Conservation (phyloP, 441 rosid genomes). For the Erodium texanum region DNA sequence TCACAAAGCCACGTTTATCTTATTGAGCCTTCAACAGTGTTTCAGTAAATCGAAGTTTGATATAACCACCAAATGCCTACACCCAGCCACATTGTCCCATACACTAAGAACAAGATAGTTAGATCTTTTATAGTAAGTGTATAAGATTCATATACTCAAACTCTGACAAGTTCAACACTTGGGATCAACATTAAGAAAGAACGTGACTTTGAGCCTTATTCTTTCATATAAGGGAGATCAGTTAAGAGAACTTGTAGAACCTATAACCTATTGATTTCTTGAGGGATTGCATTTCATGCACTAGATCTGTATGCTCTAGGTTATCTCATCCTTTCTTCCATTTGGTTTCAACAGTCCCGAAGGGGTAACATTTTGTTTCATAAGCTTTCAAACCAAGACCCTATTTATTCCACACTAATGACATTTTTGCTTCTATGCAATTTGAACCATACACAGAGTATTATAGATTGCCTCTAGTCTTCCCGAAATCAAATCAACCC, state of each 20-base stretch:
- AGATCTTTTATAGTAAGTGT: neutral
- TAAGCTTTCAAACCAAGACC: constrained; percentile 1
- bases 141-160: neutral
- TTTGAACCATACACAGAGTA: neutral
- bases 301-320: neutral
- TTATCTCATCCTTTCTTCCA: neutral
- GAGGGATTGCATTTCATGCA: neutral
- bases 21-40: neutral
- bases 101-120: neutral
- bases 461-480: constrained; percentile 6
- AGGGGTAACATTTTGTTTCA: neutral
- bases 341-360: neutral
- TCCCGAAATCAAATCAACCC: neutral
- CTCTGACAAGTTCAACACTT: neutral
- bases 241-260: neutral
- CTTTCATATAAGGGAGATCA: neutral
- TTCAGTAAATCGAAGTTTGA: neutral
- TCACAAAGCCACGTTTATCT: neutral
- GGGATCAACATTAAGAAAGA: neutral
- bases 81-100: neutral
- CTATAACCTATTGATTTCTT: neutral
- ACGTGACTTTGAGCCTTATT: neutral
- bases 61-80: neutral
- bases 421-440: neutral
- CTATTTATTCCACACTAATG: neutral